These are phyloP conservation scores for Simmondsia chinensis DNA, from an alignment of 148 eudicot genomes.

Conservation along the genomic window DNA sequence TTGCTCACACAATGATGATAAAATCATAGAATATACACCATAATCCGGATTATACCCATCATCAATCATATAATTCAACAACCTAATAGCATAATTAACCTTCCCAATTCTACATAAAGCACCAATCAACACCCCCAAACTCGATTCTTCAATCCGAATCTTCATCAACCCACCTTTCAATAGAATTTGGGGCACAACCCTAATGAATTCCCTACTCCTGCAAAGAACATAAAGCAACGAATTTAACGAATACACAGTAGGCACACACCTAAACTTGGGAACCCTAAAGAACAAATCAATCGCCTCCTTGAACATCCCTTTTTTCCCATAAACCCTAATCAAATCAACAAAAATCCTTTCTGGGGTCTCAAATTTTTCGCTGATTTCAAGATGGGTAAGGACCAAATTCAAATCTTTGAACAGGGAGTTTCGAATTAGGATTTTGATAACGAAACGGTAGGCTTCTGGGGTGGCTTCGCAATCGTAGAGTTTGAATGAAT, in stretches of 20 bases:
- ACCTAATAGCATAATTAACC: constrained; percentile 30
- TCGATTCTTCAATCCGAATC: constrained; percentile 38
- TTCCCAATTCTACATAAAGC: constrained; percentile 46
- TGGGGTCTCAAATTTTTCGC: constrained; percentile 45
- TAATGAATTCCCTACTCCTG: constrained; percentile 18
- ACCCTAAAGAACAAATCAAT: constrained; percentile 46
- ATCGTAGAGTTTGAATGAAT: constrained; percentile 30
- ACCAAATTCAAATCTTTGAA: constrained; percentile 20
- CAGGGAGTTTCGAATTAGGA: constrained; percentile 23
- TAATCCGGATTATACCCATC: constrained; percentile 31
- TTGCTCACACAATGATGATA: constrained; percentile 28
- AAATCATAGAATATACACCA: constrained; percentile 28
- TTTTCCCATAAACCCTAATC: constrained; percentile 41
- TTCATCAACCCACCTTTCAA: constrained; percentile 35
- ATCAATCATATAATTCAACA: constrained; percentile 30
- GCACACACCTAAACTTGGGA: constrained; percentile 46
- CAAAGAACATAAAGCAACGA: constrained; percentile 39
- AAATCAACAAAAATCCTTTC: constrained; percentile 44
- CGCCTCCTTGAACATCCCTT: constrained; percentile 24
- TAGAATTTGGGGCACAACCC: constrained; percentile 37
- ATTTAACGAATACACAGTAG: constrained; percentile 38
- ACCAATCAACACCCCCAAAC: constrained; percentile 33
- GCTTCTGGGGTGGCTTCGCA: constrained; percentile 41
- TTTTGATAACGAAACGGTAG: constrained; percentile 35
- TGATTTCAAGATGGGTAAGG: constrained; percentile 27